These are phyloP conservation scores for Lagenaria siceraria DNA, from an alignment of 306 rosid genomes.

Conservation along the genomic window DNA sequence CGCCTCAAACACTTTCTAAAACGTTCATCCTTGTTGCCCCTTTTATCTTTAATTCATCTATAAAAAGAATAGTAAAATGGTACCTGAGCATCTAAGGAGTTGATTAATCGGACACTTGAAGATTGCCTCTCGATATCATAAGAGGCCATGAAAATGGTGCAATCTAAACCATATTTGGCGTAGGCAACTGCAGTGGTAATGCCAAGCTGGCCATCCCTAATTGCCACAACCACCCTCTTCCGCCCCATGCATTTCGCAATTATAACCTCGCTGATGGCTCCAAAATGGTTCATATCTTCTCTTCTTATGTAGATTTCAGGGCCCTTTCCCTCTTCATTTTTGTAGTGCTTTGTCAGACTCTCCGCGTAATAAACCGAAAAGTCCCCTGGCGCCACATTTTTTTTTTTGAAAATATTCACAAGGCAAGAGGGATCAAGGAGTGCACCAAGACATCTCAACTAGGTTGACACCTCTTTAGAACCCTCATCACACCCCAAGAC, in stretches of 20 bases:
- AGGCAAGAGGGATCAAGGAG: too few species aligned
- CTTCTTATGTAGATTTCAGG: constrained; percentile 57
- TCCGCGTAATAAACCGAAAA: constrained; percentile 39
- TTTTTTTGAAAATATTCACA: too few species aligned
- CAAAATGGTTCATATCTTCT: constrained; percentile 8
- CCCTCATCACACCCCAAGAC: too few species aligned
- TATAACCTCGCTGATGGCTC: constrained; percentile 46
- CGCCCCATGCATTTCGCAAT: constrained; percentile 41
- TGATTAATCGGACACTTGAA: constrained; percentile 33
- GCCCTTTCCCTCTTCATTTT: constrained; percentile 27
- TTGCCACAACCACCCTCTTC: constrained; percentile 30
- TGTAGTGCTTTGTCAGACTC: constrained; percentile 41
- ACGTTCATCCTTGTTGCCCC: too few species aligned
- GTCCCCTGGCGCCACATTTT: constrained; percentile 24
- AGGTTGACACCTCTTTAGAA: too few species aligned
- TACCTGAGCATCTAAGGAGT: constrained; percentile 53
- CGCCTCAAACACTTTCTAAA: too few species aligned
- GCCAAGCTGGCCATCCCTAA: constrained; percentile 52
- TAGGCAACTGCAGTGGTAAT: constrained; percentile 55
- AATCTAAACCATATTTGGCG: constrained; percentile 36
- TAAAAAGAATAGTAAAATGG: too few species aligned
- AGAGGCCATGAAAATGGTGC: constrained; percentile 49
- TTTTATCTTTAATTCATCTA: too few species aligned
- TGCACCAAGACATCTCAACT: too few species aligned
- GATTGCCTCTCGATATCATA: constrained; percentile 28